Conservation (phyloP, 2,329 filamentous ascomycete genomes). For the Ophiostoma himal-ulmi region DNA sequence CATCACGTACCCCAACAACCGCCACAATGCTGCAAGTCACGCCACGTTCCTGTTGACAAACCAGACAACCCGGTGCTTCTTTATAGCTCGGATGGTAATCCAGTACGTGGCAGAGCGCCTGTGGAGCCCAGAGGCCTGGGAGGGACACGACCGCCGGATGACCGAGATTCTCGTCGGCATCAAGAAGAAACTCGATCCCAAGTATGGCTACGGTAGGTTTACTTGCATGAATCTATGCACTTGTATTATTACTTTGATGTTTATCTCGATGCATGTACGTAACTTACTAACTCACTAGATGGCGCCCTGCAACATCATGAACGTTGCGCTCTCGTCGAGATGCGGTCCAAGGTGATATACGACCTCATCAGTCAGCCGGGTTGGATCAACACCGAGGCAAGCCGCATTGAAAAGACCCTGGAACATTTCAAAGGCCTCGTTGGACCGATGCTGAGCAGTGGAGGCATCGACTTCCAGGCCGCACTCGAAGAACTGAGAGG, state of each 20-base stretch:
- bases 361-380: constrained; percentile 32
- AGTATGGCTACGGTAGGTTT: constrained; percentile 30
- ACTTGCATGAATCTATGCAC: too few species aligned
- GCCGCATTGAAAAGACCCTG: constrained; percentile 27
- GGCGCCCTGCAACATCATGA: constrained; percentile 27
- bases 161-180: constrained; percentile 29
- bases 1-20: constrained; percentile 30
- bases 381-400: constrained; percentile 29
- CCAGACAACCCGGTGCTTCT: constrained; percentile 31
- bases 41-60: constrained; percentile 34
- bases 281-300: constrained; percentile 9
- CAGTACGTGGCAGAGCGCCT: constrained; percentile 36
- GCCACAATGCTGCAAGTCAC: constrained; percentile 31
- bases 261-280: too few species aligned
- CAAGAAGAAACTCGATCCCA: constrained; percentile 24
- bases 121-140: constrained; percentile 34
- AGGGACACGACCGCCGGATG: constrained; percentile 29
- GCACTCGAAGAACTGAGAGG: constrained; percentile 41
- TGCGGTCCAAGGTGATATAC: constrained; percentile 34
- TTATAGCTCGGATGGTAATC: constrained; percentile 37
- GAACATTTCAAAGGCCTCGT: constrained; percentile 34
- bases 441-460: constrained; percentile 41
- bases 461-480: constrained; percentile 33
- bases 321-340: constrained; percentile 35
- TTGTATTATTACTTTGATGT: too few species aligned